Base-by-base conservation (phyloP, 805 yeast genomes). In the Metschnikowia shivogae region DNA sequence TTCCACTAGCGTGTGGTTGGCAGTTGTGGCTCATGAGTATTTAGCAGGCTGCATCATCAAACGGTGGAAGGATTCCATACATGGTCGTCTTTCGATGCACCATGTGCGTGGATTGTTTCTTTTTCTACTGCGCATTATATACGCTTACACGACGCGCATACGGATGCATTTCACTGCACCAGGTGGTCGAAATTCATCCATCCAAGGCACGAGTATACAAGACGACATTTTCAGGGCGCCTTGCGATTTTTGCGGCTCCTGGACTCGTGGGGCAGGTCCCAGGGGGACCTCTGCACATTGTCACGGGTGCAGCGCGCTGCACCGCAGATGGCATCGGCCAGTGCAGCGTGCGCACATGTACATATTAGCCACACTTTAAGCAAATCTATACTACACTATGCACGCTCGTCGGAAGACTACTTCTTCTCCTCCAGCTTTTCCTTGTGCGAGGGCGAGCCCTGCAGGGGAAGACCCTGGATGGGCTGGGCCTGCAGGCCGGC, bases 341-440 rank as follows among this genome's bases (percentile, higher is more conserved):
- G 27, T 36, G 33, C 33, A 27, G 24, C 27, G 40, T 36, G 40
- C 40, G 33, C 40, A 27, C 32, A 27, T 36, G 40, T 32, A 27
- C 40, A 17, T n/a, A 28, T 11, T 36, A 31, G 40, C 28, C 34
- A 9, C 12, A 37, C 34, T 14, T 37, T 34, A 34, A n/a, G 17
- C 44, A 34, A 26, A 36, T 45, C 46, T 48, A 48, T 48, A 40
- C 43, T 36, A 45, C 22, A 39, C 42, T 38, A 37, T 49, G 45
- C 51, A 50, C 47, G 38, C 33, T 32, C 26, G 26, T 22, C 8
- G 8, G 26, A 5, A 22, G 4, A 37, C 41, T 36, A 51, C 46
- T 53, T 51, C 37, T 52, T 53, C 36, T 47, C 52, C 46, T 53
- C 51, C 40, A 50, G 47, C 44, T 51, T 44, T 38, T 53, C 53